Conservation (phyloP, 768 basidiomycete species). For the Hericium alpestre region DNA sequence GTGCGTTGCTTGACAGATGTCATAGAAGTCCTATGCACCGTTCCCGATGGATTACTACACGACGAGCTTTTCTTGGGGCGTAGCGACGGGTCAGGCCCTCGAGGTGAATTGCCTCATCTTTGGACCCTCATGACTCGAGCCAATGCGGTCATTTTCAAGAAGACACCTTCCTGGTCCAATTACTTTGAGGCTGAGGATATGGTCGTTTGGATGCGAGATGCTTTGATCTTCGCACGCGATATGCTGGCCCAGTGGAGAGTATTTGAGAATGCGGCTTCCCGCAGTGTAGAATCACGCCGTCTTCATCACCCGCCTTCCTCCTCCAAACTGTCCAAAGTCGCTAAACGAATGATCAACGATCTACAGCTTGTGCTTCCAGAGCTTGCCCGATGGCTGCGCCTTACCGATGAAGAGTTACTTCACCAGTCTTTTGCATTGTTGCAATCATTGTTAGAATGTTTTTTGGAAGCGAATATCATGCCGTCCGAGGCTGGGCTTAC, state of each 20-base stretch:
- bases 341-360: constrained; percentile 65
- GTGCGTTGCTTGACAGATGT: constrained; percentile 91
- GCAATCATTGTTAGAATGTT: constrained; percentile 67
- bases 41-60: constrained; percentile 60
- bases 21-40: constrained; percentile 76
- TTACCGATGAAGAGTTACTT: constrained; percentile 86
- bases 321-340: constrained; percentile 45
- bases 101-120: constrained; percentile 49
- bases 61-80: constrained; percentile 38
- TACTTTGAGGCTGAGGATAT: constrained; percentile 76
- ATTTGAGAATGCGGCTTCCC: constrained; percentile 59
- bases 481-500: constrained; percentile 48
- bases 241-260: constrained; percentile 72
- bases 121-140: constrained; percentile 79
- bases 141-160: constrained; percentile 75
- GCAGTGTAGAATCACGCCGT: constrained; percentile 7
- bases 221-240: constrained; percentile 84
- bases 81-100: constrained; percentile 33
- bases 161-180: constrained; percentile 73
- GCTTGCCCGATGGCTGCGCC: constrained; percentile 77
- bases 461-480: constrained; percentile 47
- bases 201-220: constrained; percentile 98
- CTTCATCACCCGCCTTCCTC: constrained; percentile 8
- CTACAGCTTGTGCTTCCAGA: constrained; percentile 74
- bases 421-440: constrained; percentile 83